phyloP scores from a whole-genome alignment of 768 basidiomycete species.

The Pleurotus platypus region DNA sequence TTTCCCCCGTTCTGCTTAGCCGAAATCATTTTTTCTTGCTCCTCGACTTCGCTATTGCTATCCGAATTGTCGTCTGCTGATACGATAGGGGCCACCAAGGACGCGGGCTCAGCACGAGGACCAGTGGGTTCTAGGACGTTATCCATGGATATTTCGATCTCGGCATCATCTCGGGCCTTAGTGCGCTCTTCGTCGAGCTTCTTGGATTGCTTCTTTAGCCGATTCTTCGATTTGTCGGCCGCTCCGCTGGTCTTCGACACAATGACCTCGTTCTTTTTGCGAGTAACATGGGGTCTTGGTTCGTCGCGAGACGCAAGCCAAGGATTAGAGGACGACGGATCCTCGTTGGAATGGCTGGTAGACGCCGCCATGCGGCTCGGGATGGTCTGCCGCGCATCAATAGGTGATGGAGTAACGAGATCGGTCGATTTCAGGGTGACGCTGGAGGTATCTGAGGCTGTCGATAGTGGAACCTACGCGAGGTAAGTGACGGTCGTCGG shows the following conservation, averaged over 20 bases:
- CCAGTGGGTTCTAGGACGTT: conserved; percentile 36
- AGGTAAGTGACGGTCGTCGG: neutral
- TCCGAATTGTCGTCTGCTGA: conserved; percentile 44
- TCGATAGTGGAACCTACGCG: neutral
- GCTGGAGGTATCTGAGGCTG: conserved; percentile 56
- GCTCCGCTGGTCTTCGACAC: conserved; percentile 55
- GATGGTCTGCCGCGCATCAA: conserved; percentile 16
- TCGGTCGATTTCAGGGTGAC: conserved; percentile 64
- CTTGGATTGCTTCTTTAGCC: conserved; percentile 61
- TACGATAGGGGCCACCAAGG: conserved; percentile 31
- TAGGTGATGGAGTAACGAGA: conserved; percentile 36
- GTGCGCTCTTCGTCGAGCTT: conserved; percentile 58
- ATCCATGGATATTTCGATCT: conserved; percentile 70
- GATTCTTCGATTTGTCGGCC: conserved; percentile 28
- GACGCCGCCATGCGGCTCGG: conserved; percentile 10
- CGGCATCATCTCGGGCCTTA: conserved; percentile 67
- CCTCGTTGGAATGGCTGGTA: conserved; percentile 8
- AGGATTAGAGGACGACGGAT: no score
- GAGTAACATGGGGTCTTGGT: conserved; percentile 52
- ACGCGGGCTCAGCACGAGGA: conserved; percentile 37
- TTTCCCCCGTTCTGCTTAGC: conserved; percentile 31
- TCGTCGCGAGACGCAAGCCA: neutral
- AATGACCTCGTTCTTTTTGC: conserved; percentile 71
- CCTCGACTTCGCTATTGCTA: conserved; percentile 63
- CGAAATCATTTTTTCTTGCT: conserved; percentile 50